These are phyloP conservation scores for Kodamaea sagamina DNA, from an alignment of 805 yeast species.

Conservation along the genomic window DNA sequence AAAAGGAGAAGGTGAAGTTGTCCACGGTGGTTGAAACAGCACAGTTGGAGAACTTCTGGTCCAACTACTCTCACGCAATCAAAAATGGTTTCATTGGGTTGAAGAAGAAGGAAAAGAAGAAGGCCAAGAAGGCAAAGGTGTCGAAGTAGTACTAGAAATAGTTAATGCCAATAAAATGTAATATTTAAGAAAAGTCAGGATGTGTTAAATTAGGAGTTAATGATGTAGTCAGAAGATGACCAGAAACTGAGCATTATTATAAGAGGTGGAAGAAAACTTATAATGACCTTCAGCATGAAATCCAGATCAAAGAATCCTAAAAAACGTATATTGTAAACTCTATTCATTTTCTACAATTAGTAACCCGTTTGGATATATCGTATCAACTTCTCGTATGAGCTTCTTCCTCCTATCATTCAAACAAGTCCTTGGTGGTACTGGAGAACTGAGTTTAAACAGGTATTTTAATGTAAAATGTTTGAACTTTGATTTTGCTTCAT, in stretches of 20 bases:
- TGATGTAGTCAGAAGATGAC: too few species aligned
- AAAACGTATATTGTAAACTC: too few species aligned
- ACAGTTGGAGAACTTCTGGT: constrained; percentile 73
- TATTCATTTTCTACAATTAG: constrained; percentile 48
- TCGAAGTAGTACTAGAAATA: constrained; percentile 28
- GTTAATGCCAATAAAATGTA: too few species aligned
- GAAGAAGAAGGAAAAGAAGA: constrained; percentile 79
- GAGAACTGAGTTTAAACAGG: constrained; percentile 36
- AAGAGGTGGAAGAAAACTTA: too few species aligned
- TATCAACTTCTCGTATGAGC: constrained; percentile 61
- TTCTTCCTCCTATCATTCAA: constrained; percentile 41
- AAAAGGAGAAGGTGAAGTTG: constrained; percentile 57
- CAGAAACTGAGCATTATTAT: too few species aligned
- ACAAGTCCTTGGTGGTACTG: constrained; percentile 39
- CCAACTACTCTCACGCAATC: constrained; percentile 64
- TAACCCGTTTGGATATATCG: constrained; percentile 44
- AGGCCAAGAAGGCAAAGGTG: constrained; percentile 55
- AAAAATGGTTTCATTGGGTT: constrained; percentile 75
- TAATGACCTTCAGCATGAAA: too few species aligned
- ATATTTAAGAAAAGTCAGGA: too few species aligned
- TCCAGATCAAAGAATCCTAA: too few species aligned
- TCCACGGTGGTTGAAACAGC: constrained; percentile 71
- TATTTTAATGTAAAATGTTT: constrained; percentile 26
- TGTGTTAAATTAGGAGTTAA: too few species aligned
- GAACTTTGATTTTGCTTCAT: constrained; percentile 27